A percentile compares a stretch with the other conserved stretches of the same genome.
Evolutionary conservation across 768 basidiomycete genomes (phyloP).

Genomic region (Erythrobasidium yunnanense): DNA sequence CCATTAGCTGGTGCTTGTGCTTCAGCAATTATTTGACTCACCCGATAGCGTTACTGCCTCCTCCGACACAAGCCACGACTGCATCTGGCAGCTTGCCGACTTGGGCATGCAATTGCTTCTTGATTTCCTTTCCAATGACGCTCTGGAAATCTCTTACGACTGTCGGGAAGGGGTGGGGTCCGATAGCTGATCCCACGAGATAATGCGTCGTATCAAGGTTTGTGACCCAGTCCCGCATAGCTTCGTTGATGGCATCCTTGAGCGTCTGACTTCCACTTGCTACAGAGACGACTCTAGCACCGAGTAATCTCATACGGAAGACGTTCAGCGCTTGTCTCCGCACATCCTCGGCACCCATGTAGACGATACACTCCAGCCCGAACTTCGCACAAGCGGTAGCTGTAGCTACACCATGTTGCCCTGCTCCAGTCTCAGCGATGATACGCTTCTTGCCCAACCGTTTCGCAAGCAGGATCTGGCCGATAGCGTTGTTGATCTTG

Average conservation of each 20-base stretch:
- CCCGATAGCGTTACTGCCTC: conserved; percentile 90
- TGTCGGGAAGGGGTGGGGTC: conserved; percentile 97
- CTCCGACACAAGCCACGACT: conserved; percentile 93
- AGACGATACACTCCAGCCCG: conserved; percentile 85
- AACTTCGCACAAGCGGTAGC: conserved; percentile 97
- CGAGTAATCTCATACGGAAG: conserved; percentile 95
- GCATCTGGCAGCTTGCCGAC: conserved; percentile 82
- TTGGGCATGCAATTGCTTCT: conserved; percentile 60
- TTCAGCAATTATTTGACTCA: not conserved
- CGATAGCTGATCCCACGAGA: conserved; percentile 91
- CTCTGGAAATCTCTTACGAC: conserved; percentile 97
- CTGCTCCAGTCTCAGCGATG: conserved; percentile 97
- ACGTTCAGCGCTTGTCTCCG: conserved; percentile 92
- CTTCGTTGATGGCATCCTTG: conserved; percentile 97
- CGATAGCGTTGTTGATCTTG: conserved; percentile 98
- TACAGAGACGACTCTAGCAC: conserved; percentile 88
- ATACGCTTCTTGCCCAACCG: conserved; percentile 91
- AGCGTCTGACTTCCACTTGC: conserved; percentile 85
- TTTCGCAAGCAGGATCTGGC: conserved; percentile 85
- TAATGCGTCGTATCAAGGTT: conserved; percentile 90
- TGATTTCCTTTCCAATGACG: conserved; percentile 90
- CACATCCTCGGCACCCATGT: conserved; percentile 98
- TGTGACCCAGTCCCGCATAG: conserved; percentile 96
- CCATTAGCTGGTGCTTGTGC: not conserved
- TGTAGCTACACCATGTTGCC: conserved; percentile 97